Evolutionary conservation across 495 filamentous ascomycete species (phyloP).

Genomic region (Hamigera avellanea): DNA sequence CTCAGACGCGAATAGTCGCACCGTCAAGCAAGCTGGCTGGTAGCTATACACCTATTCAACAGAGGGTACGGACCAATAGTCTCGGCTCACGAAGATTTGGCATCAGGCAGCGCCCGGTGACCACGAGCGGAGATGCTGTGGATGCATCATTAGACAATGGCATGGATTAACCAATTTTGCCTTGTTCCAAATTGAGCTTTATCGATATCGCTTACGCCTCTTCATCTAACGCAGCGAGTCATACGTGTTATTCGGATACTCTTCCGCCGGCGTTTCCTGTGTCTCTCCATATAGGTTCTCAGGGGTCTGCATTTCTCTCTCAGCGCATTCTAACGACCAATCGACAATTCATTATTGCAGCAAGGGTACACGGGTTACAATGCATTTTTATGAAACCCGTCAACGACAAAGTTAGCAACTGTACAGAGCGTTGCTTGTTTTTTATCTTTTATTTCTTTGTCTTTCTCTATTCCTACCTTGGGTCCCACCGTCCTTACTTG

Average conservation of each 20-base stretch:
- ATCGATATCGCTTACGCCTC: neutral
- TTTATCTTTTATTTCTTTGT: too few species aligned
- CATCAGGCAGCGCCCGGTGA: conserved; percentile 22
- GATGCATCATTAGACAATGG: conserved; percentile 26
- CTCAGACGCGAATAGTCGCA: conserved; percentile 25
- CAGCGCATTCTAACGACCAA: conserved; percentile 6
- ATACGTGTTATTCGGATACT: neutral
- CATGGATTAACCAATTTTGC: conserved; percentile 17
- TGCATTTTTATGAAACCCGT: neutral
- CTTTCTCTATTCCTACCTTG: too few species aligned
- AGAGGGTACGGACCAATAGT: conserved; percentile 29
- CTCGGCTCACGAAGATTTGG: conserved; percentile 28
- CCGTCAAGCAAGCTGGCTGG: conserved; percentile 28
- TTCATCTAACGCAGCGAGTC: neutral
- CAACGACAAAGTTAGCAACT: too few species aligned
- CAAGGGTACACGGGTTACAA: conserved; percentile 3
- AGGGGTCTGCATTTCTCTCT: too few species aligned
- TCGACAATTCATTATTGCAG: conserved; percentile 1
- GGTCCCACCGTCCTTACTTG: too few species aligned
- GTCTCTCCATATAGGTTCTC: neutral
- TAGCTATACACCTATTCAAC: conserved; percentile 32
- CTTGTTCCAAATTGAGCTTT: neutral
- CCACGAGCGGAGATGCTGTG: conserved; percentile 14
- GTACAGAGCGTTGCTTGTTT: too few species aligned
- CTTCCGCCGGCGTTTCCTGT: neutral